Base-by-base conservation (phyloP, 306 rosid genomes). In the Vicia villosa region DNA sequence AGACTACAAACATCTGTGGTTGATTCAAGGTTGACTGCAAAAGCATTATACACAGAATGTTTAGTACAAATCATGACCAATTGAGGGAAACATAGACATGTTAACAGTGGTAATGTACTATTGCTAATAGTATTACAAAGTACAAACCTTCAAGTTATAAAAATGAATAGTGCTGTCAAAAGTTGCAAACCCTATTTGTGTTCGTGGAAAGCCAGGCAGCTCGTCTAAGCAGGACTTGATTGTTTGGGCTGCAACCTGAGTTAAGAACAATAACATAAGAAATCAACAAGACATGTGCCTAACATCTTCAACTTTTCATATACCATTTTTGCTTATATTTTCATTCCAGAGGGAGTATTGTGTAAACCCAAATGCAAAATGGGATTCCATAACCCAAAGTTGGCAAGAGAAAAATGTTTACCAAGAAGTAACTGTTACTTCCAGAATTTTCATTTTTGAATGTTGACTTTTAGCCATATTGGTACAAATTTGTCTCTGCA, bases 1-100 rank as follows among this genome's bases (percentile, higher is more conserved):
- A 89, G 84, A 95, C 96, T 77, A 95, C 99, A 88, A 87, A 84
- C 99, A 95, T 95, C 84, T 95, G 99, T 45, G 99, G 95, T 79
- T 95, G 99, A 50, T 88, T 87, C 86, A 95, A 81, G 75, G 97
- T 87, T 68, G 99, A 87, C 99, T 95, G 85, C 74, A 85, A 60
- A 56, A 26, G 72, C 66, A 69, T 78, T 74, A 74, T 26, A 63
- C 75, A 69, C 50, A 79, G 56, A 73, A 76, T 26, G 59, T 66
- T 82, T 26, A 81, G 77, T 66, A 66, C 38, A 59, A 13, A 21
- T 45, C 56, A 45, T 24, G 15, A 47, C 54, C 63, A 69, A 69
- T 56, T 12, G 24, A 19, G 34, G 74, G 54, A 57, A 43, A 15
- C 52, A 38, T n/a, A 51, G 38, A 50, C 16, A 63, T 10, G 64